A percentile compares a stretch with the other conserved stretches of the same genome.
phyloP scores from a whole-genome alignment of 139 green algal genomes.

The Coccomyxa sp. region DNA sequence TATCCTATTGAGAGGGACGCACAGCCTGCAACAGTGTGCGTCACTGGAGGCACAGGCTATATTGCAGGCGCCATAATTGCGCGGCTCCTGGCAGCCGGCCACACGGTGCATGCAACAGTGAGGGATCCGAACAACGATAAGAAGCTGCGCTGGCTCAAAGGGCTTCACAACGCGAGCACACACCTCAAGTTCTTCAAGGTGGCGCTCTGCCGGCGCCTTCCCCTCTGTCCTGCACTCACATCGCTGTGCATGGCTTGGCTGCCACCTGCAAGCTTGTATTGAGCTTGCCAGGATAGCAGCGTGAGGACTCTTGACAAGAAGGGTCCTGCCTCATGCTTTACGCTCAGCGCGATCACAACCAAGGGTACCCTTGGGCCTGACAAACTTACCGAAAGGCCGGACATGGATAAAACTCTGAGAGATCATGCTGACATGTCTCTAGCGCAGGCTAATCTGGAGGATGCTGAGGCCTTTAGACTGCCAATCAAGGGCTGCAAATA shows the following conservation, averaged over 20 bases:
- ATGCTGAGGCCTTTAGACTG: conserved; percentile 9
- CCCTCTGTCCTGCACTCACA: not conserved
- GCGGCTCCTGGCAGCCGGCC: conserved; percentile 44
- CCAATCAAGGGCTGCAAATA: conserved; percentile 29
- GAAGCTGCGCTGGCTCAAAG: conserved; percentile 15
- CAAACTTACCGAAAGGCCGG: not conserved
- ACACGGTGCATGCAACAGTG: conserved; percentile 43
- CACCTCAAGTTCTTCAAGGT: conserved; percentile 41
- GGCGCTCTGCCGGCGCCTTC: not conserved
- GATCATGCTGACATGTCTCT: not conserved
- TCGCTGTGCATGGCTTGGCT: too few relatives aligned
- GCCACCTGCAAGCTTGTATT: not conserved
- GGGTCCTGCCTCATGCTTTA: not conserved
- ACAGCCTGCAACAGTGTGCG: not conserved
- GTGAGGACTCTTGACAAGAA: not conserved
- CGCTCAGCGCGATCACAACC: not conserved
- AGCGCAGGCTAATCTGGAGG: conserved; percentile 35
- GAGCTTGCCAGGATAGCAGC: not conserved
- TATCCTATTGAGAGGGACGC: not conserved
- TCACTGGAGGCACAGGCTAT: not conserved
- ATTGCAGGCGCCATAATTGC: conserved; percentile 25
- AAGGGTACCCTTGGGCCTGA: not conserved
- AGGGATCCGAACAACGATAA: conserved; percentile 15
- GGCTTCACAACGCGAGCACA: conserved; percentile 35
- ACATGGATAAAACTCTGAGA: not conserved